phyloP scores from a whole-genome alignment of 148 eudicot genomes.

The Talinum fruticosum region DNA sequence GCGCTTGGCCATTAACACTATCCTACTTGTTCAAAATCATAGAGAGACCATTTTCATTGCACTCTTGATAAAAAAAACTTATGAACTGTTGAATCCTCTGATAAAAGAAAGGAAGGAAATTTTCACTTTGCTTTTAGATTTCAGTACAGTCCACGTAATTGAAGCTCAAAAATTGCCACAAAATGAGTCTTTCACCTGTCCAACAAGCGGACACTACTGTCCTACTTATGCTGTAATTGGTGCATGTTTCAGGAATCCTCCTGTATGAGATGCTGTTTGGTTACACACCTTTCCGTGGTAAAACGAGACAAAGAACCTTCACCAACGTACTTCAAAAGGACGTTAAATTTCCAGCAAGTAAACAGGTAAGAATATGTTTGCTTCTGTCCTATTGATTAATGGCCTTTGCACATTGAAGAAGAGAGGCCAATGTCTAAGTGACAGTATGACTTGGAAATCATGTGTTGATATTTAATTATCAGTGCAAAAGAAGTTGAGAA shows the following conservation, averaged over 20 bases:
- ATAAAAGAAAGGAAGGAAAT: no score
- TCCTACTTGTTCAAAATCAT: neutral
- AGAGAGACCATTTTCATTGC: no score
- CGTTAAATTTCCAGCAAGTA: constrained; percentile 69
- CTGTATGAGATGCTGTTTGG: constrained; percentile 93
- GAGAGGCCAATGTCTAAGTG: neutral
- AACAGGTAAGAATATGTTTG: constrained; percentile 39
- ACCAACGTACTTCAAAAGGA: constrained; percentile 80
- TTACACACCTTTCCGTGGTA: constrained; percentile 95
- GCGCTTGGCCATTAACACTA: neutral
- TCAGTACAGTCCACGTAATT: no score
- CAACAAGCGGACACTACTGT: no score
- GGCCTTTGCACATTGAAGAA: neutral
- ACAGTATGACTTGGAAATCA: neutral
- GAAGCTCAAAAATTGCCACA: no score
- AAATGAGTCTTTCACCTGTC: no score
- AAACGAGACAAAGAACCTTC: constrained; percentile 96
- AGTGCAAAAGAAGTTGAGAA: neutral
- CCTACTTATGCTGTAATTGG: no score
- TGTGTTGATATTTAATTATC: neutral
- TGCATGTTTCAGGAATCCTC: constrained; percentile 61
- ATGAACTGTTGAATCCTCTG: no score
- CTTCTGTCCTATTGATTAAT: neutral
- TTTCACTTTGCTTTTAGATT: no score
- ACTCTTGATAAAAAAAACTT: no score